Evolutionary conservation across 495 filamentous ascomycete genomes (phyloP).

Genomic region (Niebla homalea): DNA sequence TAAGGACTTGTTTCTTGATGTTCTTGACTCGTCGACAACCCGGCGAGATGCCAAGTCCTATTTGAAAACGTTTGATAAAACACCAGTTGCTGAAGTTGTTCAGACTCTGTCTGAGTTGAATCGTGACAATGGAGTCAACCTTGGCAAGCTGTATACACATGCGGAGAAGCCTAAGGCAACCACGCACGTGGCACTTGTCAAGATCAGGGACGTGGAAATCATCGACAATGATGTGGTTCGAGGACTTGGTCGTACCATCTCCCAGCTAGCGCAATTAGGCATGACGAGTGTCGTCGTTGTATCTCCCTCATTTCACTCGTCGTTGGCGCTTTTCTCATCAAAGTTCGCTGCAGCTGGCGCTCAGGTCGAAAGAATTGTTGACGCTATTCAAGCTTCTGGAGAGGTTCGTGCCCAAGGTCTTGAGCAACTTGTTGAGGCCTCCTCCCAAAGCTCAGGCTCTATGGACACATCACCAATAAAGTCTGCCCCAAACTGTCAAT

Average conservation of each 20-base stretch:
- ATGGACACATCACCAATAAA: background rate
- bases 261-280: slow-evolving; percentile 69
- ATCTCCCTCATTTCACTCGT: slow-evolving; percentile 40
- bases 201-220: slow-evolving; percentile 57
- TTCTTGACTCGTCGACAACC: slow-evolving; percentile 72
- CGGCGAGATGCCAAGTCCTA: slow-evolving; percentile 85
- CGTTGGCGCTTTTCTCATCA: slow-evolving; percentile 13
- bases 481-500: background rate
- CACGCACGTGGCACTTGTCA: slow-evolving; percentile 69
- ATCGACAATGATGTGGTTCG: slow-evolving; percentile 53
- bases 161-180: background rate
- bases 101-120: background rate
- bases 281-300: slow-evolving; percentile 70
- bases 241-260: slow-evolving; percentile 71
- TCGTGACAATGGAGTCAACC: slow-evolving; percentile 34
- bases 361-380: slow-evolving; percentile 62
- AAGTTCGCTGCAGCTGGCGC: slow-evolving; percentile 35
- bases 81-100: background rate
- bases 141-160: slow-evolving; percentile 42
- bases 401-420: slow-evolving; percentile 37
- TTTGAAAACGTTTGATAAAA: slow-evolving; percentile 23
- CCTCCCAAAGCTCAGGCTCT: slow-evolving; percentile 3
- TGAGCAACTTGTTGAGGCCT: slow-evolving; percentile 16
- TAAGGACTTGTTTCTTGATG: slow-evolving; percentile 73
- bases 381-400: slow-evolving; percentile 54